Evolutionary conservation across 2,329 filamentous ascomycete species (phyloP), one percentile per base, ranked within the genome.

Genomic region (Akanthomyces dipterigenus): DNA sequence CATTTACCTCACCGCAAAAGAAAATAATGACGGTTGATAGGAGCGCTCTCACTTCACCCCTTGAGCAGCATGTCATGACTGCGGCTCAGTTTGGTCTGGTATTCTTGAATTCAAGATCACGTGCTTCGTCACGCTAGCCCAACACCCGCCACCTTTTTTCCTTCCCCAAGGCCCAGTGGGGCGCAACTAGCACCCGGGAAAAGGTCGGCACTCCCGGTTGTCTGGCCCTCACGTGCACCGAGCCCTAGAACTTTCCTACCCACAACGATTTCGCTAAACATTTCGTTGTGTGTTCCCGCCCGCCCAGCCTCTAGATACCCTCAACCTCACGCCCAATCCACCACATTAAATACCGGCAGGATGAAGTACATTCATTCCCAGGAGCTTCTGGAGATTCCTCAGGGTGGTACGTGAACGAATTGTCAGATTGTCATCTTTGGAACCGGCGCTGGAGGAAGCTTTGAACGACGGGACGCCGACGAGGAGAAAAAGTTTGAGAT

Each of bases 281-380:
- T 69, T 73, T 73, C 70, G 73, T 45, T 46, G 49, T 54, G 57
- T 71, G 60, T 63, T 73, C 73, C 65, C 66, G 71, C 70, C 36
- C 68, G 66, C 65, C 70, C 70, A 71, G 70, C 67, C 69, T 68
- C 66, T 73, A 67, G 73, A 74, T 73, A 75, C 73, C 73, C 73
- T 75, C 73, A 73, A 73, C 57, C 72, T 69, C 69, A 69, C 75
- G 72, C 73, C 76, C 28, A 77, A 46, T 46, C 22, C 28, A 76
- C 73, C 75, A 74, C 73, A 74, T 73, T 73, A 75, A 77, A 75
- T 73, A 78, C 78, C 80, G 81, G 82, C 89, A 97, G 90, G 83
- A 98, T 98, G 95, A 96, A 90, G 86, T 98, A 97, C 91, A 96
- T 99, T 84, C 92, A 97, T 87, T 96, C 91, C 77, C 86, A 93